Conservation (phyloP, 163 green algal species). For the Scenedesmus sp. region DNA sequence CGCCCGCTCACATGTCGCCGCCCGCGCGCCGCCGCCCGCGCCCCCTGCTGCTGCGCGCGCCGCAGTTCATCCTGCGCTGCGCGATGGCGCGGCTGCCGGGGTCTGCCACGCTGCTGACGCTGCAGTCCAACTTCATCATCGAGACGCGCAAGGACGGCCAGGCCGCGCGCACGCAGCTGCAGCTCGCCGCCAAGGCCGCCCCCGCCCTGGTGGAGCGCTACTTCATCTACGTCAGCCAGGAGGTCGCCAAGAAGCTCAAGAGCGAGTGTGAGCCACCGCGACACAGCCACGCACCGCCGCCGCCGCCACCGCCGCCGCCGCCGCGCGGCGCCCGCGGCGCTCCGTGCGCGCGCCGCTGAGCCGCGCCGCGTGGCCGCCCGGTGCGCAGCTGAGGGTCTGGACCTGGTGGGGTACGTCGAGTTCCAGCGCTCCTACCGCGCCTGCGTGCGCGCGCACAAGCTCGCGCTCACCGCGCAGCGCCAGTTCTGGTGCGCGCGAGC, state of each 20-base stretch:
- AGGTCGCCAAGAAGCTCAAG: constrained; percentile 38
- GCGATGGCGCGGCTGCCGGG: constrained; percentile 50
- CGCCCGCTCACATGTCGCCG: too few species aligned
- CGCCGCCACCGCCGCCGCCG: too few species aligned
- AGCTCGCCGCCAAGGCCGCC: constrained; percentile 50
- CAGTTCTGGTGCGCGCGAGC: too few species aligned
- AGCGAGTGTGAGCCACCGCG: constrained; percentile 17
- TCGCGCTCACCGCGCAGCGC: not conserved
- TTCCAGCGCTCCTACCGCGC: constrained; percentile 11
- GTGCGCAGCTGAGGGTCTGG: constrained; percentile 18
- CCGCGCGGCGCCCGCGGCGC: too few species aligned
- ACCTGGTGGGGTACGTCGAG: constrained; percentile 44
- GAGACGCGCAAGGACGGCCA: constrained; percentile 51
- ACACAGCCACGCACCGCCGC: too few species aligned
- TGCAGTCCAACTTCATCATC: constrained; percentile 59
- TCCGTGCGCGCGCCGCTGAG: not conserved
- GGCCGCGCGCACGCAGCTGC: constrained; percentile 56
- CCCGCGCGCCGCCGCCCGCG: too few species aligned
- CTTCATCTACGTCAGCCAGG: constrained; percentile 43
- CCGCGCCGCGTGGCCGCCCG: not conserved
- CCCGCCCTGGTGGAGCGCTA: constrained; percentile 50
- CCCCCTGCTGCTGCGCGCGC: not conserved
- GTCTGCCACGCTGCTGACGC: constrained; percentile 46
- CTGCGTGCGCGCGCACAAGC: constrained; percentile 41
- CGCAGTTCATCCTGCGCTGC: constrained; percentile 50